Evolutionary conservation across 1,284 basidiomycete genomes (phyloP).

Genomic region (Albatrellus sp.): DNA sequence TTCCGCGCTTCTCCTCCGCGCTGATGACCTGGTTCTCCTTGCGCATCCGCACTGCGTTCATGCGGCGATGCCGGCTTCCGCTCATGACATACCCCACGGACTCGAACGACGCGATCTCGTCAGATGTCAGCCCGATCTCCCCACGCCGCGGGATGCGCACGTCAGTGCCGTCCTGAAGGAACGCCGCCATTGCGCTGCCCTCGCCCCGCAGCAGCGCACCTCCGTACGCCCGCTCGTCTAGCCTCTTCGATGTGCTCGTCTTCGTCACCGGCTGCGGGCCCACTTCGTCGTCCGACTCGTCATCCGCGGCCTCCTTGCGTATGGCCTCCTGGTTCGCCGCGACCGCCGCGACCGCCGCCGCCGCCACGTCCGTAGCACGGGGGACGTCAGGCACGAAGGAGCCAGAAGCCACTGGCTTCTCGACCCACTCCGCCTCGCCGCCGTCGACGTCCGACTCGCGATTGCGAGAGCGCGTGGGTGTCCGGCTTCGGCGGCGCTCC

Average conservation of each 20-base stretch:
- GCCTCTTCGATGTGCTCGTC: conserved; percentile 28
- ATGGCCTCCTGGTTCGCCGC: conserved; percentile 9
- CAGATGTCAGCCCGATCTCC: conserved; percentile 87
- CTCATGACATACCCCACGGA: conserved; percentile 96
- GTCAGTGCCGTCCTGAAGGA: conserved; percentile 78
- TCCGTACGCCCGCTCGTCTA: conserved; percentile 75
- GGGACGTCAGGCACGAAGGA: conserved; percentile 19
- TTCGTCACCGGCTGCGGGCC: conserved; percentile 47
- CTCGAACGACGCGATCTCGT: conserved; percentile 83
- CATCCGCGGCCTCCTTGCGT: conserved; percentile 5
- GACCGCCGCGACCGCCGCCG: neutral
- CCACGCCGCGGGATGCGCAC: conserved; percentile 94
- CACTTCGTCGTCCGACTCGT: conserved; percentile 35
- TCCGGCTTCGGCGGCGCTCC: too few species aligned
- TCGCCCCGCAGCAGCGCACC: conserved; percentile 86
- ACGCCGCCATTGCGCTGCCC: conserved; percentile 94
- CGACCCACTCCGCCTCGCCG: conserved; percentile 66
- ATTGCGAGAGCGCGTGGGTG: conserved; percentile 13
- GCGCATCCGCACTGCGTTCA: conserved; percentile 96
- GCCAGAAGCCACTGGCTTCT: conserved; percentile 34
- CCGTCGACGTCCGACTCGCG: conserved; percentile 23
- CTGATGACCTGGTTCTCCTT: conserved; percentile 99
- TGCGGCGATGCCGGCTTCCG: conserved; percentile 82
- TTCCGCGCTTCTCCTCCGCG: conserved; percentile 93
- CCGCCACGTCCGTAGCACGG: conserved; percentile 2